A percentile compares a stretch with the other conserved stretches of the same genome.
Evolutionary conservation across 352 stramenopile species (phyloP).

Genomic region (Globisporangium uncinulatum): DNA sequence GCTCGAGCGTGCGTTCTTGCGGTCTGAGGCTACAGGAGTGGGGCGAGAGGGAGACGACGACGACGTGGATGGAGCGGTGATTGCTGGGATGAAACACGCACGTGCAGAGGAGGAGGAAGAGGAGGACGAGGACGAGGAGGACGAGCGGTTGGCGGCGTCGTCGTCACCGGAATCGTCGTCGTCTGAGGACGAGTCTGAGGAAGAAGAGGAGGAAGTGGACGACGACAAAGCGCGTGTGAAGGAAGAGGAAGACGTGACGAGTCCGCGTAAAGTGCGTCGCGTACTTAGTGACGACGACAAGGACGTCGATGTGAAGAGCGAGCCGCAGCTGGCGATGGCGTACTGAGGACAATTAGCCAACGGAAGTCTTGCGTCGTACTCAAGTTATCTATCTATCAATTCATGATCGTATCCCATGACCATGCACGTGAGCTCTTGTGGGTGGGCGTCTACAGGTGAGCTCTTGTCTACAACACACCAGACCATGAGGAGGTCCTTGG

Average conservation of each 20-base stretch:
- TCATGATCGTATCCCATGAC: too few species aligned
- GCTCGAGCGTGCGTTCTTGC: slow-evolving; percentile 32
- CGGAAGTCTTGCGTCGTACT: neutral
- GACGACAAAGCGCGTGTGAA: slow-evolving; percentile 1
- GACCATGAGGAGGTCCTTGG: too few species aligned
- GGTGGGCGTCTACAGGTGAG: too few species aligned
- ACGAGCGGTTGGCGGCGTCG: neutral
- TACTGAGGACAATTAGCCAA: too few species aligned
- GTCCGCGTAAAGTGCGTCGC: neutral
- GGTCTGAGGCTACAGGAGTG: slow-evolving; percentile 14
- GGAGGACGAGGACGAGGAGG: neutral
- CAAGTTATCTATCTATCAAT: slow-evolving; percentile 3
- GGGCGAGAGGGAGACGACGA: too few species aligned
- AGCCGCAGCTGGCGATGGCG: neutral
- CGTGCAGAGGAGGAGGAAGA: slow-evolving; percentile 7
- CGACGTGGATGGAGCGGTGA: neutral
- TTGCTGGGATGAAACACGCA: slow-evolving; percentile 7
- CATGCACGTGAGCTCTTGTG: too few species aligned
- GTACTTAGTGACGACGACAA: neutral
- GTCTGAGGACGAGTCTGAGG: slow-evolving; percentile 1
- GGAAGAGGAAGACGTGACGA: neutral
- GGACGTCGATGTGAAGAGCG: neutral
- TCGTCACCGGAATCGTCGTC: neutral
- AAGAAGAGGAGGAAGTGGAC: slow-evolving; percentile 1
- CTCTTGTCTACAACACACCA: too few species aligned